Evolutionary conservation across 495 filamentous ascomycete species (phyloP), one percentile per base, ranked within the genome.

Genomic region (Podospora didyma): DNA sequence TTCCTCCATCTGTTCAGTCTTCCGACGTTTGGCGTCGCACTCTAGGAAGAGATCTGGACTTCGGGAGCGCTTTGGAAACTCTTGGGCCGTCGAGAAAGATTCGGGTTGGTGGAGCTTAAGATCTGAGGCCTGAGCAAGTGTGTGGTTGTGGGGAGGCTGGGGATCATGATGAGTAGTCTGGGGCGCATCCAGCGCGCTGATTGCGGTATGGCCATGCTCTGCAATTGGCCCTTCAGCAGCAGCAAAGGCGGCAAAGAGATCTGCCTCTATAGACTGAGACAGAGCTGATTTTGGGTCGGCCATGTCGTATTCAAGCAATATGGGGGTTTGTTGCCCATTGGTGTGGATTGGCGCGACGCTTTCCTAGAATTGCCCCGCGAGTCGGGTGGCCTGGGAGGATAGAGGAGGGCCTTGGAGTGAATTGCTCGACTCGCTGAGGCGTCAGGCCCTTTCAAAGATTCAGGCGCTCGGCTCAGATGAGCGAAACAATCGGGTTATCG

Each of bases 21-120:
- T 74, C 11, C 60, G 52, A n/a, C 72, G 69, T 56, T 76, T 77
- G 16, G 61, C 64, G 23, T 53, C 51, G 46, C 54, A 61, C 23
- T 61, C 63, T 7, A 56, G 54, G n/a, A 59, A 37, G 24, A 21
- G 41, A 9, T 70, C 65, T n/a, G 68, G 62, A 21, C 67, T 69
- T 51, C 69, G 57, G 6, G 57, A 56, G n/a, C 73, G 67, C 55
- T 76, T 77, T 16, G 66, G 42, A 17, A 41, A 54, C 17, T 39
- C 49, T 2, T 39, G 46, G 46, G 47, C 17, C 16, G 53, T 17
- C 11, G 28, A 19, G 45, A 37, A 9, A 26, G 39, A 41, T n/a
- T 19, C 16, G 1, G 52, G 21, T 39, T 50, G 57, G 16, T 28
- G 7, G 23, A 39, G 19, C 2, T 47, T 17, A 34, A 10, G 24